Base-by-base conservation (phyloP, 1,284 basidiomycete genomes). In the Anthracocystis walkeri region DNA sequence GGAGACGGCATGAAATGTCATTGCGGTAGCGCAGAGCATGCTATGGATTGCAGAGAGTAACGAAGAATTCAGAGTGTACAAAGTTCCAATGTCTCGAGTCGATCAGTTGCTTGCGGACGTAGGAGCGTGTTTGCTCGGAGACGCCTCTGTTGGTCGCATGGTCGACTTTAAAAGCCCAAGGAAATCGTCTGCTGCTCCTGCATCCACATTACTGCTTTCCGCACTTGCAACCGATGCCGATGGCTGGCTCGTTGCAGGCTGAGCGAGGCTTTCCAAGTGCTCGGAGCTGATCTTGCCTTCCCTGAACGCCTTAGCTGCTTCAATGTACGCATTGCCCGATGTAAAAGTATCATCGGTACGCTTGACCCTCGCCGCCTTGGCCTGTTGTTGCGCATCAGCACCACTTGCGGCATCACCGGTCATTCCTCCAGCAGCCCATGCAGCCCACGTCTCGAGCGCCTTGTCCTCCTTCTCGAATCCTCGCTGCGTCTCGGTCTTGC, bases 401-500 rank as follows among this genome's bases (percentile, higher is more conserved):
- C 58, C 61, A 20, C 25, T 62, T 21, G 57, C 48, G 4, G 58
- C 55, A 42, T 65, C 68, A 10, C 35, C 49, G n/a, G 35, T 33
- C 44, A 54, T 41, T 25, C 63, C 66, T n/a, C 63, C 69, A 10
- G 66, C 54, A 33, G 70, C 64, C 58, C 71, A 70, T 10, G 48
- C 72, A n/a, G 79, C 80, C 75, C 81, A 80, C 40, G 76, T 63
- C 54, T 64, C 75, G 49, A 82, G 71, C 51, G 75, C 77, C 46
- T 70, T 72, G 25, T 70, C 65, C 63, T 82, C 81, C 65, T 80
- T 80, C 21, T 67, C 65, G 31, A 78, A 82, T 56, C 79, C 81
- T 38, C 80, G 72, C 48, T 77, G 67, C 31, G 79, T 82, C 61
- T 80, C 75, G 21, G 77, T 65, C 51, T 67, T 88, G 12, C 87